phyloP scores from a whole-genome alignment of 1,139 yeast species.

The Hyphopichia pseudoburtonii region DNA sequence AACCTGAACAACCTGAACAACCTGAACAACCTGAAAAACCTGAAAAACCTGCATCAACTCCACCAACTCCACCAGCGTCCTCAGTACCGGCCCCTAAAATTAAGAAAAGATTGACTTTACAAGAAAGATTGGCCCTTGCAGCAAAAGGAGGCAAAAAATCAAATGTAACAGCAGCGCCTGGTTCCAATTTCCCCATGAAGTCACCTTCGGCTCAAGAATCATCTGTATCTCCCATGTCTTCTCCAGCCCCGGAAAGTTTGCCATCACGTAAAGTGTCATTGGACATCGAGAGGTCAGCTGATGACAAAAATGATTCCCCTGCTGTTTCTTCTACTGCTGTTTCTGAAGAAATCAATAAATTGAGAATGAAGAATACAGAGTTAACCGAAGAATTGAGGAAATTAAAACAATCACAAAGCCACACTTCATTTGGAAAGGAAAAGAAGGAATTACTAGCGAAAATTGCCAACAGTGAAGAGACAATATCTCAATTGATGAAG shows the following conservation, averaged over 20 bases:
- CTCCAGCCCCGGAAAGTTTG: neutral
- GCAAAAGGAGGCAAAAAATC: constrained; percentile 50
- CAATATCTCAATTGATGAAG: constrained; percentile 57
- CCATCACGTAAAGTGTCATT: no score
- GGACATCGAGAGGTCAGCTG: no score
- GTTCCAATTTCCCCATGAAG: constrained; percentile 2
- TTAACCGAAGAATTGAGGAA: constrained; percentile 8
- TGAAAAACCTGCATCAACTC: neutral
- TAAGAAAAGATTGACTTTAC: constrained; percentile 61
- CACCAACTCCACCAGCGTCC: neutral
- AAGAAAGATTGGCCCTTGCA: constrained; percentile 81
- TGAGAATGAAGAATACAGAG: constrained; percentile 6
- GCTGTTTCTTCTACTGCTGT: neutral
- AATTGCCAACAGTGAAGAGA: constrained; percentile 51
- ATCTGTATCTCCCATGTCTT: constrained; percentile 6
- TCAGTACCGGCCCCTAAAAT: constrained; percentile 9
- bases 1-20: neutral
- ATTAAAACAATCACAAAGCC: constrained; percentile 4
- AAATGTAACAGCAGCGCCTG: constrained; percentile 9
- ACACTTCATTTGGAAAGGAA: constrained; percentile 11
- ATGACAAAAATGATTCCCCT: neutral
- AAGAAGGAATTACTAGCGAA: constrained; percentile 18
- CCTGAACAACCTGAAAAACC: neutral
- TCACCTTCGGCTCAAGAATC: constrained; percentile 8
- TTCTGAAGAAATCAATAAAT: constrained; percentile 1